Conservation (phyloP, 2,329 filamentous ascomycete genomes). For the Fonsecaea nubica region DNA sequence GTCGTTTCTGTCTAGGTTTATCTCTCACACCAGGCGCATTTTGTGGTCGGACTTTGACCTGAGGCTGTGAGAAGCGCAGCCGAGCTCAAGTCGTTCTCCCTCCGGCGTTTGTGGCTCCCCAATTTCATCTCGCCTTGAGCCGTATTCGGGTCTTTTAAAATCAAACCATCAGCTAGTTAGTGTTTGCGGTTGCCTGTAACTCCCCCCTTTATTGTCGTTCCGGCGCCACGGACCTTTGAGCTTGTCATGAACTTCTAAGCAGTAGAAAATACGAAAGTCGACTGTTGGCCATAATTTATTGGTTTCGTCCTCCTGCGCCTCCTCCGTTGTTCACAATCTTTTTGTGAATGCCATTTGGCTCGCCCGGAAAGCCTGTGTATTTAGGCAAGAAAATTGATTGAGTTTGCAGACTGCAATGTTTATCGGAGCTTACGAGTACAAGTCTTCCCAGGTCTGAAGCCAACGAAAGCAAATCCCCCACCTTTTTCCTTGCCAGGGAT, state of each 20-base stretch:
- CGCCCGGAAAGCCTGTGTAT: not conserved
- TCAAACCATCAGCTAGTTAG: slow-evolving; percentile 4
- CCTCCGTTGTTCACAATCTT: not conserved
- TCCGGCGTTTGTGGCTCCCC: slow-evolving; percentile 1
- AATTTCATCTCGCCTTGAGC: slow-evolving; percentile 15
- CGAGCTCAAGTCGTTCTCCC: not conserved
- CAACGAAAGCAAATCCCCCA: slow-evolving; percentile 5
- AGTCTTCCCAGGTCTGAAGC: not conserved
- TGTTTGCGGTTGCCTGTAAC: not conserved
- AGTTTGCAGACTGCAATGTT: not conserved
- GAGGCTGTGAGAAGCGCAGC: slow-evolving; percentile 3
- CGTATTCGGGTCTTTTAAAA: not conserved
- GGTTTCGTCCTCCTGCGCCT: not conserved
- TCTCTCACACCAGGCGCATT: not conserved
- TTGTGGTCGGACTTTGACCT: slow-evolving; percentile 28
- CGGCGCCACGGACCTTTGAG: slow-evolving; percentile 25
- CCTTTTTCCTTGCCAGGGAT: not conserved
- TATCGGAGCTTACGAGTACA: not conserved
- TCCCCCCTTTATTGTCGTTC: slow-evolving; percentile 7
- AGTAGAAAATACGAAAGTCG: slow-evolving; percentile 3
- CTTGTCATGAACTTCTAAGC: slow-evolving; percentile 3
- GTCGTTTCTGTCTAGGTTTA: not conserved
- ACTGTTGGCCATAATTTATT: slow-evolving; percentile 10
- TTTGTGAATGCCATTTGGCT: not conserved
- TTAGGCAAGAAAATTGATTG: too few species aligned